Conservation (phyloP, 2,329 filamentous ascomycete genomes). For the Neofusicoccum ribis region DNA sequence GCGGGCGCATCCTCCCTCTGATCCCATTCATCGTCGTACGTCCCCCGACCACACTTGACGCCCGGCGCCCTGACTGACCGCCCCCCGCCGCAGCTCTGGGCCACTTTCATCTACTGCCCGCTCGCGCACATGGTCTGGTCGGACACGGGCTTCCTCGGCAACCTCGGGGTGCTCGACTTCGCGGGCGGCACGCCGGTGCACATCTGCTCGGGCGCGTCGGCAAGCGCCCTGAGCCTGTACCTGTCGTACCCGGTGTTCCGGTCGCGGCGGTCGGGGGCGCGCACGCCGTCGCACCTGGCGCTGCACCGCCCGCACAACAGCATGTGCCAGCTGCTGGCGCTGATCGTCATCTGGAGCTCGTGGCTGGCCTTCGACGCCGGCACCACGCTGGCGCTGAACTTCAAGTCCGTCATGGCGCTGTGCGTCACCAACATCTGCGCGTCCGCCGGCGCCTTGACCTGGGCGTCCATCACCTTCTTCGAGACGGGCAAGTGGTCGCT, state of each 20-base stretch:
- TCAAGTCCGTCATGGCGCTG: slow-evolving; percentile 80
- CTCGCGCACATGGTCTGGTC: slow-evolving; percentile 98
- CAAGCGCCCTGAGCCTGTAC: slow-evolving; percentile 46
- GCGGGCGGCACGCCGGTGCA: slow-evolving; percentile 90
- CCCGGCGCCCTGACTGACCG: slow-evolving; percentile 42
- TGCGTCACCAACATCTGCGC: slow-evolving; percentile 83
- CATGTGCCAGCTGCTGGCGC: slow-evolving; percentile 87
- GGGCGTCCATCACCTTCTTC: slow-evolving; percentile 89
- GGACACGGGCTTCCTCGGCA: slow-evolving; percentile 72
- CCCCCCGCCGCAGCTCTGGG: slow-evolving; percentile 58
- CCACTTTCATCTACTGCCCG: slow-evolving; percentile 84
- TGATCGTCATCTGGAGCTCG: slow-evolving; percentile 92
- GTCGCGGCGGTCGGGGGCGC: slow-evolving; percentile 44
- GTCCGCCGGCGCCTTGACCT: slow-evolving; percentile 80
- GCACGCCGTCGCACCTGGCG: slow-evolving; percentile 68
- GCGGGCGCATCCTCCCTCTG: slow-evolving; percentile 48
- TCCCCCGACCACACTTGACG: slow-evolving; percentile 33
- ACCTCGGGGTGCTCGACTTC: slow-evolving; percentile 81
- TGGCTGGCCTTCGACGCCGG: slow-evolving; percentile 96
- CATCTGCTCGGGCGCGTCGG: slow-evolving; percentile 75
- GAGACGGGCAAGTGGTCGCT: slow-evolving; percentile 81
- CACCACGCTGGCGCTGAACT: slow-evolving; percentile 79
- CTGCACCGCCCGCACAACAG: slow-evolving; percentile 92
- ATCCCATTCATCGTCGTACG: slow-evolving; percentile 50
- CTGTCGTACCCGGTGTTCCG: slow-evolving; percentile 52